Base-by-base conservation (phyloP, 2,329 filamentous ascomycete species). In the Ceratocystis destructans region DNA sequence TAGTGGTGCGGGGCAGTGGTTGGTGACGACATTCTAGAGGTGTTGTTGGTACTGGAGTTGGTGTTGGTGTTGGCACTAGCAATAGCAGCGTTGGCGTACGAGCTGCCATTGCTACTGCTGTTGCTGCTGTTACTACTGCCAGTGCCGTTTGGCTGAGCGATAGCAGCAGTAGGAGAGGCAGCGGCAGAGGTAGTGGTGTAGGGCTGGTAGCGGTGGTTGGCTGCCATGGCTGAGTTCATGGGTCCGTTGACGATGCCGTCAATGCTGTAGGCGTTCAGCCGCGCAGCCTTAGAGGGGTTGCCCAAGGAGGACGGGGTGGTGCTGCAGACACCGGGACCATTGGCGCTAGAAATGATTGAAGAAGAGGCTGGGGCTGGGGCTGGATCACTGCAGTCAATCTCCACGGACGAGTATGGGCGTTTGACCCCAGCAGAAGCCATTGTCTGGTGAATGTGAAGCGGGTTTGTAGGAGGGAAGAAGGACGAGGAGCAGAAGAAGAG, bases 371-470 rank as follows among this genome's bases (percentile, higher is more conserved):
- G 28, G 25, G 55, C 37, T 41, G 70, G 67, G 48, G 68, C 45
- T 66, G 67, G 70, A n/a, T 69, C 64, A 28, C 70, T 69, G 37
- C 73, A 73, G 57, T 73, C 71, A 62, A 72, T 71, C 65, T 74
- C 71, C 71, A 76, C 73, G 61, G 73, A 70, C 66, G 71, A 70
- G n/a, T 76, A 72, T 15, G 74, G 71, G 72, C 77, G 73, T 71
- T 78, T 79, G 66, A 78, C 73, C 65, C 76, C 76, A 15, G 76
- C 75, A 69, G 75, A 75, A 62, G 69, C 70, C 67, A 71, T 71
- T 37, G 67, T 69, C 61, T 68, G 69, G 44, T 20, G n/a, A 44
- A 41, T 37, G 31, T 5, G 48, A 20, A 2, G 28, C 2, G 33
- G 20, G 15, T 31, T n/a, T 22, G 62, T 1, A 53, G 48, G 20